Evolutionary conservation across 805 yeast species (phyloP).

Genomic region (Teunomyces funiuensis): DNA sequence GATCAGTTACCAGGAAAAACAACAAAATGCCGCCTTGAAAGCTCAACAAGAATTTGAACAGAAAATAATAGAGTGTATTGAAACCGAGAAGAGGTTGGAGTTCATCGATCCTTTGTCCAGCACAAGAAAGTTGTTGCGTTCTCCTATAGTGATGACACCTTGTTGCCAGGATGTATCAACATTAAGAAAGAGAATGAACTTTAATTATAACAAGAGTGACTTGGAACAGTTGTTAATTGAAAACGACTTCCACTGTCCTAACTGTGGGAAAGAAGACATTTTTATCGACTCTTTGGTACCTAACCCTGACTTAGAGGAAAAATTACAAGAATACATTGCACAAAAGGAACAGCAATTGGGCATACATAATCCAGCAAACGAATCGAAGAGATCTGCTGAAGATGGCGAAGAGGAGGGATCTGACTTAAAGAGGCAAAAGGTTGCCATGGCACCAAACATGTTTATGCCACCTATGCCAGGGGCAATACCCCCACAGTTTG

Average conservation of each 20-base stretch:
- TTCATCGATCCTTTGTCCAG: constrained; percentile 63
- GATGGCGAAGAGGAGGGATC: constrained; percentile 18
- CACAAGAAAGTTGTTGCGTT: constrained; percentile 53
- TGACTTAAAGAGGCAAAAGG: constrained; percentile 28
- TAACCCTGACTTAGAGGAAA: constrained; percentile 58
- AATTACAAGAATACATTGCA: constrained; percentile 52
- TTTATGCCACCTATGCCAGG: constrained; percentile 12
- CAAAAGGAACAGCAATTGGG: constrained; percentile 33
- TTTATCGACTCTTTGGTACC: constrained; percentile 68
- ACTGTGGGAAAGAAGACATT: constrained; percentile 72
- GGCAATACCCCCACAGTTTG: constrained; percentile 17
- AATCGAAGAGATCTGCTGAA: constrained; percentile 18
- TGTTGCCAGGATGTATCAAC: constrained; percentile 64
- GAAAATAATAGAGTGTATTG: constrained; percentile 30
- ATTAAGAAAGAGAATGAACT: constrained; percentile 53
- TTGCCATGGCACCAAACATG: constrained; percentile 17
- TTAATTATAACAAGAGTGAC: constrained; percentile 36
- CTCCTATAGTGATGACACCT: constrained; percentile 76
- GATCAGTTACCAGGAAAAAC: constrained; percentile 78
- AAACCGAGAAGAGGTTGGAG: constrained; percentile 34
- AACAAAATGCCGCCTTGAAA: constrained; percentile 48
- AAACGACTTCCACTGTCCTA: constrained; percentile 87
- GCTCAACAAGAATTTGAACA: constrained; percentile 53
- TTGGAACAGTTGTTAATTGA: constrained; percentile 59
- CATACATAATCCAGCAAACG: constrained; percentile 31